A percentile compares a stretch with the other conserved stretches of the same genome.
phyloP scores from a whole-genome alignment of 331 rosid genomes.

The Stylosanthes scabra region DNA sequence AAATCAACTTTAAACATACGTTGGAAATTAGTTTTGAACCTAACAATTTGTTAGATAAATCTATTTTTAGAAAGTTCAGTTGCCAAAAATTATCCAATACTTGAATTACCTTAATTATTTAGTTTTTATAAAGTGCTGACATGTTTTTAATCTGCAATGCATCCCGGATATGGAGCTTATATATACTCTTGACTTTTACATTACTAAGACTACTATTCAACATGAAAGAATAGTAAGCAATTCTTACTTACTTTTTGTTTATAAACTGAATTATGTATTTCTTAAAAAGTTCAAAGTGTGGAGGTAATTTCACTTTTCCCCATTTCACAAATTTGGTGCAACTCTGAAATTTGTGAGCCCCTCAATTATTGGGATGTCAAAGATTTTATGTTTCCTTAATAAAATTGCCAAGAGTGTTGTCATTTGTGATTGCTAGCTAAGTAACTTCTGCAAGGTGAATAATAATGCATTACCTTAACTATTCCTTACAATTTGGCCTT shows the following conservation, averaged over 20 bases:
- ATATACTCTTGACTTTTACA: constrained; percentile 66
- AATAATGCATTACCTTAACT: too few relatives aligned
- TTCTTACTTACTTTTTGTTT: constrained; percentile 26
- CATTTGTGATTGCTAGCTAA: background rate
- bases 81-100: background rate
- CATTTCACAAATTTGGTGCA: constrained; percentile 21
- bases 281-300: constrained; percentile 1
- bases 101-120: background rate
- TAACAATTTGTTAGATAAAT: background rate
- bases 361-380: constrained; percentile 9
- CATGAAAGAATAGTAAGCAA: constrained; percentile 79
- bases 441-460: too few relatives aligned
- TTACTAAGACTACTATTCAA: constrained; percentile 54
- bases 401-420: constrained; percentile 5
- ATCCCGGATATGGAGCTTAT: constrained; percentile 88
- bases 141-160: constrained; percentile 43
- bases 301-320: constrained; percentile 15
- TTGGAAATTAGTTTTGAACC: too few relatives aligned
- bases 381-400: constrained; percentile 18
- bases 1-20: too few relatives aligned
- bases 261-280: constrained; percentile 20
- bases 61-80: background rate
- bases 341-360: background rate
- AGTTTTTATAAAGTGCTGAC: background rate
- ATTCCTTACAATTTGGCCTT: too few relatives aligned